Conservation (phyloP, 495 filamentous ascomycete species). For the Aspergillus olivimuriae region DNA sequence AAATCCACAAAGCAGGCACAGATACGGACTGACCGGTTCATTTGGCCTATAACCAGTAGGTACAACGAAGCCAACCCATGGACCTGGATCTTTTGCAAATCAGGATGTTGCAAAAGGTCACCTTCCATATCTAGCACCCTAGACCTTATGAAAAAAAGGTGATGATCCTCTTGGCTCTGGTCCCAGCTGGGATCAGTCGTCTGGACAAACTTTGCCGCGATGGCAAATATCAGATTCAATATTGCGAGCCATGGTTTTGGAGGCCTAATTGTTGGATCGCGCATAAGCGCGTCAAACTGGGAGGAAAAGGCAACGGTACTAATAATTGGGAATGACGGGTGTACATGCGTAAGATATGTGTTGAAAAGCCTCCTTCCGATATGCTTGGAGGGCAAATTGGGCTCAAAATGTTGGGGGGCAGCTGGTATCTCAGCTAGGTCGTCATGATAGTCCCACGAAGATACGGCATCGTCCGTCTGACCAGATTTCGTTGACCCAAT, state of each 20-base stretch:
- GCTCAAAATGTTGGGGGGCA: conserved; percentile 35
- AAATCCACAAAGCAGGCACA: neutral
- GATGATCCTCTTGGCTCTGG: conserved; percentile 43
- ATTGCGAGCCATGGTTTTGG: conserved; percentile 50
- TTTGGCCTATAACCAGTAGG: conserved; percentile 48
- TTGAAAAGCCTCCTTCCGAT: conserved; percentile 49
- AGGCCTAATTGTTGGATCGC: conserved; percentile 33
- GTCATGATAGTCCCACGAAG: conserved; percentile 38
- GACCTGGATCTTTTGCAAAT: conserved; percentile 53
- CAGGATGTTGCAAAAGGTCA: conserved; percentile 43
- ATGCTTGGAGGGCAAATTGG: conserved; percentile 41
- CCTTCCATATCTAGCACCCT: conserved; percentile 46
- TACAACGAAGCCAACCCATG: conserved; percentile 55
- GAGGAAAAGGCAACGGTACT: conserved; percentile 47
- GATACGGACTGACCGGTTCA: conserved; percentile 47
- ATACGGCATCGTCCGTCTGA: conserved; percentile 21
- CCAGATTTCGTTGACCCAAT: conserved; percentile 24
- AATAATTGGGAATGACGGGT: conserved; percentile 56
- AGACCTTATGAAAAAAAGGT: conserved; percentile 50
- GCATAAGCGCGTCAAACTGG: conserved; percentile 43
- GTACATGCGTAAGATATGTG: conserved; percentile 53
- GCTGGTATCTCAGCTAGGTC: conserved; percentile 46
- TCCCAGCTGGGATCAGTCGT: conserved; percentile 39
- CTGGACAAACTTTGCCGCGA: conserved; percentile 46
- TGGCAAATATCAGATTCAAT: conserved; percentile 59